Base-by-base conservation (phyloP, 495 filamentous ascomycete species). In the Acidiella bohemica region DNA sequence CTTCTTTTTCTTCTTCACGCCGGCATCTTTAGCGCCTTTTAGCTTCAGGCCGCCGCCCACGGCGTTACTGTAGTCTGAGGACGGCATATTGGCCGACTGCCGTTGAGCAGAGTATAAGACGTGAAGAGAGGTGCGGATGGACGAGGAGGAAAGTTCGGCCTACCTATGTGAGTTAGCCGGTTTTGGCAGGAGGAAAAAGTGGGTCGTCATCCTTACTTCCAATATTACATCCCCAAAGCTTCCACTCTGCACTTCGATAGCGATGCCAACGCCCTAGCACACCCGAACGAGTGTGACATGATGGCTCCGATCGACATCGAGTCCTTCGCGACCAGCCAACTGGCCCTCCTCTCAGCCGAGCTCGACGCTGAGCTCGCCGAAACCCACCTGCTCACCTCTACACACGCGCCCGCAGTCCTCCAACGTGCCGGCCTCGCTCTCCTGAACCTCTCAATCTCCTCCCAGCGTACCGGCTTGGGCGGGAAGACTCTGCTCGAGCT, bases 381-480 rank as follows among this genome's bases (percentile, higher is more conserved):
- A 55, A 84, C 82, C 29, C 64, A 80, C 36, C 58, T 71, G 11
- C 77, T 93, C 36, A 68, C 87, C 37, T 72, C 76, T 20, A 67
- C 69, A 17, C 68, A 78, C 36, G 77, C 82, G 12, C 83, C 90
- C 12, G 61, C 72, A 0, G 67, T 75, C 0, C 76, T 97, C 17
- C 74, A 86, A 58, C 78, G 83, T 36, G 84, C 86, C 3, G 90
- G 90, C 27, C 71, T 93, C 48, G 90, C 92, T 1, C 64, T 96
- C 23, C 79, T 79, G 0, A 93, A 92, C 46, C 69, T 97, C 2
- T 51, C 70, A 14, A 61, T 93, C 10, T 58, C 68, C n/a, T 74
- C 79, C 35, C 82, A 82, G 57, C 79, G 87, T n/a, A 96, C 90
- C 0, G 92, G 90, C 0, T 62, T 94, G 7, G 92, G 88, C 16